Evolutionary conservation across 225 moss, liverwort and hornwort species (phyloP).

Genomic region (Climacium dendroides): DNA sequence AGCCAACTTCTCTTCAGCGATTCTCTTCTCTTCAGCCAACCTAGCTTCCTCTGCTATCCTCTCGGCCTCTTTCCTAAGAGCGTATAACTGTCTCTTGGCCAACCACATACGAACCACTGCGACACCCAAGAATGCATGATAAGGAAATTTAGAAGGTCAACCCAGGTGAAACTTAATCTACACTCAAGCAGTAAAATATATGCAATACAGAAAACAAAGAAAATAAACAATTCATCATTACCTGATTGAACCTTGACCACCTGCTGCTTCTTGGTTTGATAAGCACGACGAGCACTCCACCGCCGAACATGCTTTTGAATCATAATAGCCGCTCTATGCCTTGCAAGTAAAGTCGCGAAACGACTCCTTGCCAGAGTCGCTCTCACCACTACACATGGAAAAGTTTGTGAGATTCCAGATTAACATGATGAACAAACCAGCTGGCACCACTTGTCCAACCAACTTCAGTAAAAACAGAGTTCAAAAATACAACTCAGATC

Average conservation of each 20-base stretch:
- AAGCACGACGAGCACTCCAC: constrained; percentile 32
- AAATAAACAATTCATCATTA: neutral
- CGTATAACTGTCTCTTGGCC: constrained; percentile 35
- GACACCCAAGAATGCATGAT: neutral
- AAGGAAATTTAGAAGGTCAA: neutral
- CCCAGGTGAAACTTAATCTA: neutral
- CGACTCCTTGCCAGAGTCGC: constrained; percentile 65
- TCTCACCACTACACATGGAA: constrained; percentile 56
- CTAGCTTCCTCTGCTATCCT: constrained; percentile 18
- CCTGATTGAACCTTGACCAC: constrained; percentile 70
- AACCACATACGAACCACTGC: constrained; percentile 81
- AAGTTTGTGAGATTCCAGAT: neutral
- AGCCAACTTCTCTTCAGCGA: constrained; percentile 23
- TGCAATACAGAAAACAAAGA: neutral
- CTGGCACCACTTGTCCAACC: neutral
- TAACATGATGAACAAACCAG: neutral
- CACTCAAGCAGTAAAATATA: neutral
- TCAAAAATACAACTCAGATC: neutral
- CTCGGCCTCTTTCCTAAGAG: constrained; percentile 28
- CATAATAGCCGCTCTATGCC: constrained; percentile 53
- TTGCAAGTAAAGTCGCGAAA: constrained; percentile 31
- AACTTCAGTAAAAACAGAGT: neutral
- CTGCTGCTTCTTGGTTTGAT: constrained; percentile 14
- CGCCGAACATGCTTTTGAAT: constrained; percentile 69
- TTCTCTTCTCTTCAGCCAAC: constrained; percentile 20